Base-by-base conservation (phyloP, 2,329 filamentous ascomycete genomes). In the Emericellopsis cladophorae region DNA sequence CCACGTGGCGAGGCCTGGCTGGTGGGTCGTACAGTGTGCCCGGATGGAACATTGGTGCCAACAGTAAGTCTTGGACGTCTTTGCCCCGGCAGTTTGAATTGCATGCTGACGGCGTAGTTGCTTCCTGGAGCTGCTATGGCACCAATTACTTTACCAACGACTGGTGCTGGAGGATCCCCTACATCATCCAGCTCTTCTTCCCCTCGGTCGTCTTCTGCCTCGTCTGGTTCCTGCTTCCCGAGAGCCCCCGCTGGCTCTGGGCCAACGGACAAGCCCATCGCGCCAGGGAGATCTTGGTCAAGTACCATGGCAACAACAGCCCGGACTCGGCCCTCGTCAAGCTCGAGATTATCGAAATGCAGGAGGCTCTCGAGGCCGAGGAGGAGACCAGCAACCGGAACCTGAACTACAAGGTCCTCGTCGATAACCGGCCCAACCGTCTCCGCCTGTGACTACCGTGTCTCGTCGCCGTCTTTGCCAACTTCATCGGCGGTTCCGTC, bases 121-220 rank as follows among this genome's bases (percentile, higher is more conserved):
- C 65, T 37, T 24, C 42, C 1, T 70, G 65, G 65, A 53, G 69
- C 14, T 62, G 65, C 9, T 67, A 67, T 44, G 67, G 61, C 22
- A 70, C 67, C 0, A 54, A 61, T 31, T 51, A 58, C 12, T 64
- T 70, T 15, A 44, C 54, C 2, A 66, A 56, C 40, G 60, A 67
- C 42, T 71, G 67, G 67, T 62, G 62, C 7, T 73, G 68, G 68
- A 57, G 66, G 36, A 61, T 62, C 3, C 61, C 68, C 5, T 62
- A 59, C 5, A 51, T 70, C 4, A 49, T 72, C 0, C 68, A 72
- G 54, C 58, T 60, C 21, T 32, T 61, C 2, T 63, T 66, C 0
- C 64, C 61, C 0, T 42, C 62, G 10, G 55, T 68, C 31, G 66
- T 70, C 45, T 47, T 69, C 15, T 39, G 51, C 4, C 64, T 68